Evolutionary conservation across 495 filamentous ascomycete species (phyloP).

Genomic region (Talaromyces wortmannii): DNA sequence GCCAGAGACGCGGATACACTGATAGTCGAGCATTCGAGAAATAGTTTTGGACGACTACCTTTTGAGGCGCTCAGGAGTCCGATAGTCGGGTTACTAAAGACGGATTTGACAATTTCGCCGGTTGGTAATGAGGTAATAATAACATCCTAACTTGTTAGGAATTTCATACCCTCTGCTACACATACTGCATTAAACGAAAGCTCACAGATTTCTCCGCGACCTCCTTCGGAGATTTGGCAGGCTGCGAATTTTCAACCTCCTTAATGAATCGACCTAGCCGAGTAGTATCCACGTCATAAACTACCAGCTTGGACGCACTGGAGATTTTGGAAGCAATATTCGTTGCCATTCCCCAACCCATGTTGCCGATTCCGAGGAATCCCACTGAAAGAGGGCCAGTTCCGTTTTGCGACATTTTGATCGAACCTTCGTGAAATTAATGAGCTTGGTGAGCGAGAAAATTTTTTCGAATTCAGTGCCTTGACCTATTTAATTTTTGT

Average conservation of each 20-base stretch:
- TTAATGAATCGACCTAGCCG: conserved; percentile 68
- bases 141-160: conserved; percentile 29
- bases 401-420: not conserved
- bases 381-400: not conserved
- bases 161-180: not conserved
- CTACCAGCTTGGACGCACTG: conserved; percentile 52
- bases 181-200: conserved; percentile 12
- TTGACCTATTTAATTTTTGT: not conserved
- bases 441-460: not conserved
- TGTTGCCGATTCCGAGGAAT: not conserved
- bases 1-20: conserved; percentile 67
- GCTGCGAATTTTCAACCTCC: not conserved
- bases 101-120: conserved; percentile 66
- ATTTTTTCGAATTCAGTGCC: not conserved
- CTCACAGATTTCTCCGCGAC: conserved; percentile 69
- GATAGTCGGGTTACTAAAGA: conserved; percentile 56
- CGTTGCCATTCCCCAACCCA: not conserved
- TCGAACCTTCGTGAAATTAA: not conserved
- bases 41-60: conserved; percentile 43
- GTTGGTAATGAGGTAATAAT: conserved; percentile 76
- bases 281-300: conserved; percentile 79
- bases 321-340: not conserved
- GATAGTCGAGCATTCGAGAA: conserved; percentile 81
- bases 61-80: conserved; percentile 27
- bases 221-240: conserved; percentile 46